Evolutionary conservation across 139 green algal genomes (phyloP).

Genomic region (Yamagishiella unicocca): DNA sequence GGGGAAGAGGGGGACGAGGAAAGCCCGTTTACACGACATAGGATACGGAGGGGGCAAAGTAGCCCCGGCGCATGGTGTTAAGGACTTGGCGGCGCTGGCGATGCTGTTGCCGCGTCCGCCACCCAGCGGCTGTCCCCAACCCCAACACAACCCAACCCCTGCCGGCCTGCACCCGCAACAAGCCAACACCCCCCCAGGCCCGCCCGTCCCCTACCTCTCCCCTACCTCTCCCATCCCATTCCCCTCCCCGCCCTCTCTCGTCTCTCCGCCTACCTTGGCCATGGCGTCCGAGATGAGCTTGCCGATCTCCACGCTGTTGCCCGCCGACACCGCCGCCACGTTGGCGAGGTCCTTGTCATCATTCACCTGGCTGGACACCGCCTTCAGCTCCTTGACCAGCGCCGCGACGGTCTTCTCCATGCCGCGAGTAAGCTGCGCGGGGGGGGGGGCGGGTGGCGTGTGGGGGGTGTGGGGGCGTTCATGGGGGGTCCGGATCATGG

Average conservation of each 20-base stretch:
- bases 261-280: slow-evolving; percentile 73
- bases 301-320: slow-evolving; percentile 91
- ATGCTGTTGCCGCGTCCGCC: not conserved
- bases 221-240: not conserved
- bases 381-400: slow-evolving; percentile 90
- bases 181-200: not conserved
- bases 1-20: too few relatives aligned
- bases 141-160: not conserved
- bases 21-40: too few relatives aligned
- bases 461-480: not conserved
- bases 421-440: slow-evolving; percentile 94
- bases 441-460: slow-evolving; percentile 72
- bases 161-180: not conserved
- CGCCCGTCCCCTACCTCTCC: not conserved
- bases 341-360: slow-evolving; percentile 88
- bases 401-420: slow-evolving; percentile 75
- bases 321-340: slow-evolving; percentile 96
- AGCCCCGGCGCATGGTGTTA: too few relatives aligned
- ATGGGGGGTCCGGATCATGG: not conserved
- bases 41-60: too few relatives aligned
- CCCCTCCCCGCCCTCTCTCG: not conserved
- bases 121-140: not conserved
- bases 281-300: slow-evolving; percentile 97
- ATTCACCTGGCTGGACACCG: slow-evolving; percentile 82
- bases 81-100: not conserved